Base-by-base conservation (phyloP, 805 yeast genomes). In the Metschnikowia sp. region DNA sequence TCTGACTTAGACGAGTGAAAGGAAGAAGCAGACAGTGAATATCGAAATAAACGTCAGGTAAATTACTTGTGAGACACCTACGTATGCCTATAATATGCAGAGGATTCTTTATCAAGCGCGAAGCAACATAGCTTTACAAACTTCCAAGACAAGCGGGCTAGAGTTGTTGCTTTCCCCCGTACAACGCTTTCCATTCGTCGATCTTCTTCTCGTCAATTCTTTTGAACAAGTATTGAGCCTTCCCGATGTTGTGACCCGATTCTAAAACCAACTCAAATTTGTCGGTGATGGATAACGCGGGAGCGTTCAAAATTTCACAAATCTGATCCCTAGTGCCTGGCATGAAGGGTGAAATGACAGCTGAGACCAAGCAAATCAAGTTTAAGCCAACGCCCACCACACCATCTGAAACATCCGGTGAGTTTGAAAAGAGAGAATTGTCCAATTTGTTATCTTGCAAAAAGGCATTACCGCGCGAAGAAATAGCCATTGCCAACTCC, bases 391-490 rank as follows among this genome's bases (percentile, higher is more conserved):
- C 86, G 54, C 88, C 96, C 47, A 94, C 87, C 44, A 92, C 96
- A 3, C 96, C 96, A 62, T 90, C 97, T 11, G 96, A 81, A 60
- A 81, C 82, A 32, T 78, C 88, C 38, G 97, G 96, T 41, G 70
- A 65, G 61, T 88, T 81, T 47, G 82, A 79, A 68, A 83, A 88
- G 55, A 91, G 75, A 9, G 87, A 75, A 77, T 94, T 94, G 69
- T 92, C 98, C 60, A 94, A 78, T 72, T 91, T 91, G 74, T 91
- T 90, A 43, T 92, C 99, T 73, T 94, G 99, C 66, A 94, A 78
- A 78, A 92, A 94, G 67, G 78, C 86, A 72, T 94, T 94, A 69
- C 99, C 99, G 60, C 96, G 83, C 18, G 96, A 82, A 49, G 96
- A 86, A 48, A 94, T 74, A 31, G 87, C 77, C 97, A 94, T 90